These are phyloP conservation scores for Hemileia vastatrix DNA, from an alignment of 1,284 basidiomycete genomes.

Conservation along the genomic window DNA sequence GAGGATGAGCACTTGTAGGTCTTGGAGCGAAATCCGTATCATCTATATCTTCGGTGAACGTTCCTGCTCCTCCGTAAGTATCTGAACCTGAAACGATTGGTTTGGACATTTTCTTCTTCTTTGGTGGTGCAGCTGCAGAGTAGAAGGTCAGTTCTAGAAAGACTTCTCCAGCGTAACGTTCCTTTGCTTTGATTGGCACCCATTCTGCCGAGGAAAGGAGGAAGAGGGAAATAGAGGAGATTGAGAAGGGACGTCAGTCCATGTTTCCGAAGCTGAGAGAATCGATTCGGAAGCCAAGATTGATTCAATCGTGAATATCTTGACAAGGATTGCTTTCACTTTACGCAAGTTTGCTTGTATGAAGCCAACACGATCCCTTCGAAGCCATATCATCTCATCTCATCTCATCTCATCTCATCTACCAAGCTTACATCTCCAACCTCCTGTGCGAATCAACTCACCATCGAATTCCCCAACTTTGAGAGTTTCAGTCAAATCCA, in stretches of 20 bases:
- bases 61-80: conserved; percentile 38
- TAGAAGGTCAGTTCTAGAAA: conserved; percentile 90
- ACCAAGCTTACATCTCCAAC: neutral
- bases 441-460: conserved; percentile 47
- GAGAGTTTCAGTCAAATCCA: conserved; percentile 82
- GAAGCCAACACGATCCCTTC: too few relatives aligned
- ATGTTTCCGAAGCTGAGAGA: neutral
- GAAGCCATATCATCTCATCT: conserved; percentile 12
- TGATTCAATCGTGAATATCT: too few relatives aligned
- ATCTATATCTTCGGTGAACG: conserved; percentile 31
- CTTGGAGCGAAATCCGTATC: conserved; percentile 22
- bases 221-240: neutral
- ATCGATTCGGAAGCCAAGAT: too few relatives aligned
- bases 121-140: conserved; percentile 51
- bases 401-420: neutral
- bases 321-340: too few relatives aligned
- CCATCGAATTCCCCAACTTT: conserved; percentile 94
- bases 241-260: neutral
- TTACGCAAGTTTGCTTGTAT: too few relatives aligned
- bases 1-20: conserved; percentile 28
- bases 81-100: conserved; percentile 26
- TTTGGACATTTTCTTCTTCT: conserved; percentile 29
- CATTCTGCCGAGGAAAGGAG: conserved; percentile 57
- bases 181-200: conserved; percentile 81
- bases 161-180: conserved; percentile 83